Conservation (phyloP, 768 basidiomycete genomes). For the Lactarius sp. region DNA sequence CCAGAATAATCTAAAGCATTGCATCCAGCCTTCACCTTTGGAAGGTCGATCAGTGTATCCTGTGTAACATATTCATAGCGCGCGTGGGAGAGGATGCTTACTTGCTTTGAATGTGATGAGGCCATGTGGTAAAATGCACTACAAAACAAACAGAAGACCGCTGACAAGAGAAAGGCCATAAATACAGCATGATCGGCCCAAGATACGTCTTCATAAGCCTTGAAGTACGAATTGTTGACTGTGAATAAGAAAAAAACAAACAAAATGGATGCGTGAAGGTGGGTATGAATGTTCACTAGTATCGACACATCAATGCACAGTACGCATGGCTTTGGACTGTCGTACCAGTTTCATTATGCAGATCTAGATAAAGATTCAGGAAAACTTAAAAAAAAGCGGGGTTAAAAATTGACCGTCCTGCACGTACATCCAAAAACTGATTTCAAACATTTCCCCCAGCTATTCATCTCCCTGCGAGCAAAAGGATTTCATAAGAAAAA, state of each 20-base stretch:
- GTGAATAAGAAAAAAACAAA: constrained; percentile 54
- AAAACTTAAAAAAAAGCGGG: not conserved
- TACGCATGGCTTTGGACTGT: constrained; percentile 7
- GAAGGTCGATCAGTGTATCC: not conserved
- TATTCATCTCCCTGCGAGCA: constrained; percentile 47
- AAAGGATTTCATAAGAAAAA: not conserved
- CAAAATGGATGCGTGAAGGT: constrained; percentile 63
- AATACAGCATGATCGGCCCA: constrained; percentile 60
- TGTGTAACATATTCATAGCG: not conserved
- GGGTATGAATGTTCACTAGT: constrained; percentile 82
- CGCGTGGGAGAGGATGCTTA: constrained; percentile 32
- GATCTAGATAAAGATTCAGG: constrained; percentile 39
- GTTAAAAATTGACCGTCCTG: not conserved
- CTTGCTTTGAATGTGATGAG: constrained; percentile 65
- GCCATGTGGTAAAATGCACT: constrained; percentile 73
- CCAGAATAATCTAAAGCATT: constrained; percentile 75
- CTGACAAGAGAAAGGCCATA: constrained; percentile 60
- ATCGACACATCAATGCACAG: constrained; percentile 19
- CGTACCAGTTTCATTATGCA: constrained; percentile 75
- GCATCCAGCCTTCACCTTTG: constrained; percentile 54
- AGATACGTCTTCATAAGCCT: constrained; percentile 47
- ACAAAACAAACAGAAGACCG: constrained; percentile 65
- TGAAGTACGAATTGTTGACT: constrained; percentile 48
- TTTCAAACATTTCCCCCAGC: constrained; percentile 55
- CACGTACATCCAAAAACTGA: constrained; percentile 66